Evolutionary conservation across 192 early-diverging fungal species (phyloP), one percentile per base, ranked within the genome.

Genomic region (Mortierella claussenii): DNA sequence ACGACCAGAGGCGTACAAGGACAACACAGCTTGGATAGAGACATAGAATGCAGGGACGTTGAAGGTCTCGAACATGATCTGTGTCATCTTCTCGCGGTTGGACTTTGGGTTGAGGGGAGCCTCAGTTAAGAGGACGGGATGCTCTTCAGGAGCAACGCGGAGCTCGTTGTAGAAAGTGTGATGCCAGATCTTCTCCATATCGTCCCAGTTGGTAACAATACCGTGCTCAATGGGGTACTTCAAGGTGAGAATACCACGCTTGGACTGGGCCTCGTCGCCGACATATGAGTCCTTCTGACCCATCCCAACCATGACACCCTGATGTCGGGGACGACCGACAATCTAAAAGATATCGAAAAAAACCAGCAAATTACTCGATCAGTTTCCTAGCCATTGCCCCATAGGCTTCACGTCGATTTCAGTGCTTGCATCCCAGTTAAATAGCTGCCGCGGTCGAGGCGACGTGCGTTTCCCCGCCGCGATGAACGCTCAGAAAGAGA

Each of bases 51-150:
- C 97, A 62, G 95, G 95, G 47, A 90, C 88, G 81, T 96, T 95
- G 91, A 97, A 98, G 70, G 95, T 94, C 88, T 98, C 97, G 73
- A 98, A 99, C 96, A 97, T 97, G 80, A 99, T 96, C 86, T 99
- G 95, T 66, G 93, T 94, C 96, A 97, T 98, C 91, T 96, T 97
- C 81, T 97, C 96, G 79, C 97, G 94, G 89, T 99, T 98, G 74
- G 88, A 90, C 89, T 96, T 97, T 80, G 96, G 95, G 90, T 99
- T 98, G 68, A 97, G 89, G 27, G 96, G 95, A 56, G 96, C 94
- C 84, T 99, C 96, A 54, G 96, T 98, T 55, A 98, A 88, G 66
- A 98, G 86, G n/a, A 97, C 93, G 36, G 96, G 95, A 87, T 98
- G 96, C 84, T 97, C 94, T 82, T 99, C 97, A 62, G 97, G 96